Conservation (phyloP, 1,284 basidiomycete genomes). For the Austroboletus novae-zelandiae region DNA sequence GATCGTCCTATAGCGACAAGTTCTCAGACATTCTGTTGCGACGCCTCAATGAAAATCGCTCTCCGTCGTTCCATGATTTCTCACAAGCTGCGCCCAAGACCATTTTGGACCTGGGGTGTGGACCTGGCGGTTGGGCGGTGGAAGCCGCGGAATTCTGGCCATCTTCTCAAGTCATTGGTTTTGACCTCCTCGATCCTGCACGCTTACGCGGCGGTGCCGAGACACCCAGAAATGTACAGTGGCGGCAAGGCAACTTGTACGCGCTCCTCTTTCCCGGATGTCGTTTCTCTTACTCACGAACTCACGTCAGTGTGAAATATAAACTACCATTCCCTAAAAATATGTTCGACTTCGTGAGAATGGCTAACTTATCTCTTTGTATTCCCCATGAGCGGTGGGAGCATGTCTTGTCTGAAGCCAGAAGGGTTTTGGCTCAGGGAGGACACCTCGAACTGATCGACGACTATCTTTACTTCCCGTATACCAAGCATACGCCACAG, state of each 20-base stretch:
- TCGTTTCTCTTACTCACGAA: slow-evolving; percentile 6
- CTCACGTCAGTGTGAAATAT: slow-evolving; percentile 46
- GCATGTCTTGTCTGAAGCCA: slow-evolving; percentile 52
- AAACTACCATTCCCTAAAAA: slow-evolving; percentile 57
- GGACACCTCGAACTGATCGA: slow-evolving; percentile 71
- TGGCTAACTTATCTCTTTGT: slow-evolving; percentile 61
- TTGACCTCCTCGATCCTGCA: slow-evolving; percentile 62
- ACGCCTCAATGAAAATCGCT: slow-evolving; percentile 46
- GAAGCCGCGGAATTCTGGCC: slow-evolving; percentile 62
- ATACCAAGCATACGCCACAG: slow-evolving; percentile 31
- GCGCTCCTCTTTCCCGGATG: slow-evolving; percentile 25
- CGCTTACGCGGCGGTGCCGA: slow-evolving; percentile 28
- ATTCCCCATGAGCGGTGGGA: slow-evolving; percentile 61
- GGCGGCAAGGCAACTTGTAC: slow-evolving; percentile 65
- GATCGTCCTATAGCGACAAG: slow-evolving; percentile 46
- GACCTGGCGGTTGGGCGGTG: slow-evolving; percentile 61
- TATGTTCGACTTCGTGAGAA: slow-evolving; percentile 66
- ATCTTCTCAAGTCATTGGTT: slow-evolving; percentile 52
- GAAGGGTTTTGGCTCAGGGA: slow-evolving; percentile 56
- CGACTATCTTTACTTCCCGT: slow-evolving; percentile 65
- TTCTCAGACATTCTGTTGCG: slow-evolving; percentile 52
- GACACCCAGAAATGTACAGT: slow-evolving; percentile 47
- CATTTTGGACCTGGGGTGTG: slow-evolving; percentile 74
- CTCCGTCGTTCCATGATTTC: slow-evolving; percentile 60
- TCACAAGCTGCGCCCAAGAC: slow-evolving; percentile 46